Base-by-base conservation (phyloP, 2,329 filamentous ascomycete species). In the Penicillium sp. region DNA sequence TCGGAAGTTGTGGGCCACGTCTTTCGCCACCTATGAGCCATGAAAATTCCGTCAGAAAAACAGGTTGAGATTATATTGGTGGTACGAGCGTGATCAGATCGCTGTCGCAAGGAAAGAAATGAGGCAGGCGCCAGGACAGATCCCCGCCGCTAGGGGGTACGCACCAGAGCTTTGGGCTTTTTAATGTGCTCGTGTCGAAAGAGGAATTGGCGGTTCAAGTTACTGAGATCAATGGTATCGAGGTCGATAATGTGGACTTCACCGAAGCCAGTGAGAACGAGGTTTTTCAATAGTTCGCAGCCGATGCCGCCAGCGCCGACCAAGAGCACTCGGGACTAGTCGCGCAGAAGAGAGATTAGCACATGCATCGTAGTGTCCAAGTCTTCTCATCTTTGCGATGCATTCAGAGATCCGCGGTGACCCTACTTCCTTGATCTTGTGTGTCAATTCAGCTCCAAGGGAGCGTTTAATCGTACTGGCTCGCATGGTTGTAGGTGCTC, bases 181-280 rank as follows among this genome's bases (percentile, higher is more conserved):
- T 96, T 97, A 71, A 98, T 97, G 65, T 98, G 93, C 67, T 97
- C 90, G 62, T 91, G 86, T 52, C 90, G 82, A 70, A 98, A 98
- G 41, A 98, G 83, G 63, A 98, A 98, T 69, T 98, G 93, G 47
- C 93, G 87, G 62, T 98, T 98, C 43, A 98, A 79, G 66, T 98
- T 98, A 73, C 90, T 95, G 24, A 98, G 79, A 66, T 98, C 93
- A 72, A 98, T 97, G 1, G 93, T 98, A 69, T 98, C 93, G 51
- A 98, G 86, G 69, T 98, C 93, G 58, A 98, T 89, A 39, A 97
- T 85, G 69, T 95, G 88, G 43, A 97, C 84, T 72, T 95, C 87
- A 56, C 89, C 89, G 60, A 95, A 98, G 57, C 91, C 90, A 38
- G 84, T 86, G 42, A 95, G 83, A 39, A 91, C 89, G 48, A 98